phyloP scores from a whole-genome alignment of 2,329 filamentous ascomycete species.

The Microdochium trichocladiopsis region DNA sequence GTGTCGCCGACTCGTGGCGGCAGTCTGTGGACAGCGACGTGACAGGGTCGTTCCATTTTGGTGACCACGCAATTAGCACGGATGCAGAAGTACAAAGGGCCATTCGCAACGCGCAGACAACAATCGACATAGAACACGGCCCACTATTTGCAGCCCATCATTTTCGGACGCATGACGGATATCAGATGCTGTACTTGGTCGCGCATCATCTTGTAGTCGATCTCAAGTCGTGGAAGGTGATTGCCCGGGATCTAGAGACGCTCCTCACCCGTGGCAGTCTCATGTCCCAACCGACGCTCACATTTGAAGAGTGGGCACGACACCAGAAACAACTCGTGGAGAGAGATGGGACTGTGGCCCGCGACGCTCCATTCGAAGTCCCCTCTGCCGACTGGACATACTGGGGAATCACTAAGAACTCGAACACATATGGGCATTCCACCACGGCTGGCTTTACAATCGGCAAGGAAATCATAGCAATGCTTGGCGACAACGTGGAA shows the following conservation, averaged over 20 bases:
- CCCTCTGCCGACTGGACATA: slow-evolving; percentile 33
- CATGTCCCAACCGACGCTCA: slow-evolving; percentile 33
- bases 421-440: slow-evolving; percentile 39
- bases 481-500: slow-evolving; percentile 34
- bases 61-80: slow-evolving; percentile 30
- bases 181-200: slow-evolving; percentile 39
- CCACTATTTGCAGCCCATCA: slow-evolving; percentile 44
- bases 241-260: slow-evolving; percentile 42
- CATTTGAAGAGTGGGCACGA: slow-evolving; percentile 43
- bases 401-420: slow-evolving; percentile 35
- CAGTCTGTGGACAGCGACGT: slow-evolving; percentile 34
- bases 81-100: slow-evolving; percentile 32
- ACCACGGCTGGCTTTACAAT: slow-evolving; percentile 33
- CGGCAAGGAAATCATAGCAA: slow-evolving; percentile 29
- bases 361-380: slow-evolving; percentile 21
- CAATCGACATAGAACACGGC: slow-evolving; percentile 40
- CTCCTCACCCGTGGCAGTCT: slow-evolving; percentile 36
- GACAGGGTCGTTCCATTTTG: slow-evolving; percentile 34
- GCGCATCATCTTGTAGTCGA: slow-evolving; percentile 47
- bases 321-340: slow-evolving; percentile 31
- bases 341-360: neutral
- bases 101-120: slow-evolving; percentile 31
- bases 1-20: slow-evolving; percentile 32
- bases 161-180: slow-evolving; percentile 34
- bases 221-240: slow-evolving; percentile 40